phyloP scores from a whole-genome alignment of 495 filamentous ascomycete genomes.

The Penicillium cataractarum region DNA sequence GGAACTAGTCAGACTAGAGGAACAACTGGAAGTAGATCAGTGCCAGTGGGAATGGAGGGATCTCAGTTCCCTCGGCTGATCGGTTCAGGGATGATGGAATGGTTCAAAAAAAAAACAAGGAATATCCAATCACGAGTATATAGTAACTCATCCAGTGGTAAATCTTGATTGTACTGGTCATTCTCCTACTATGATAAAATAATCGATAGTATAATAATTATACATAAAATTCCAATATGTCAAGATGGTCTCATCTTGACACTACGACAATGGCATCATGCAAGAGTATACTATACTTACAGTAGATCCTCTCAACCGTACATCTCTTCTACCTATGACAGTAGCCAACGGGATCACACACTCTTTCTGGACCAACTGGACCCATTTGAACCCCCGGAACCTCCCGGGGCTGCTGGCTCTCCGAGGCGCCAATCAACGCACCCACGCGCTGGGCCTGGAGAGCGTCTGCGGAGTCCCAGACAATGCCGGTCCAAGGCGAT shows the following conservation, averaged over 20 bases:
- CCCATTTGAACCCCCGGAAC: conserved; percentile 18
- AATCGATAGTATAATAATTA: too few species aligned
- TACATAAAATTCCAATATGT: neutral
- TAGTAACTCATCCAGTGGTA: neutral
- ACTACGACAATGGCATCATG: neutral
- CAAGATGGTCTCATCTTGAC: neutral
- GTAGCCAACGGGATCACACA: neutral
- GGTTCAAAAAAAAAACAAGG: neutral
- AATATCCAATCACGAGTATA: conserved; percentile 3
- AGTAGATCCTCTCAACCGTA: too few species aligned
- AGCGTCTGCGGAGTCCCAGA: conserved; percentile 28
- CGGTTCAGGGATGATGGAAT: conserved; percentile 13
- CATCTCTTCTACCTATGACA: neutral
- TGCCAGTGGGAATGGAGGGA: conserved; percentile 3
- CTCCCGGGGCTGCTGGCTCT: conserved; percentile 21
- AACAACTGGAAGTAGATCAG: neutral
- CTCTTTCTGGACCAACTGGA: neutral
- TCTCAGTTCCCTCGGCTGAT: neutral
- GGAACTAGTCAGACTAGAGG: neutral
- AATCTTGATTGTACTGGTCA: neutral
- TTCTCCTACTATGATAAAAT: neutral
- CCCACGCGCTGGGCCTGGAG: conserved; percentile 27
- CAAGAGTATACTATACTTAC: neutral
- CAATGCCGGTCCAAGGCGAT: conserved; percentile 21
- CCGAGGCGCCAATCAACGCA: conserved; percentile 33